phyloP scores from a whole-genome alignment of 257 asterid species.

The Lantana camara region DNA sequence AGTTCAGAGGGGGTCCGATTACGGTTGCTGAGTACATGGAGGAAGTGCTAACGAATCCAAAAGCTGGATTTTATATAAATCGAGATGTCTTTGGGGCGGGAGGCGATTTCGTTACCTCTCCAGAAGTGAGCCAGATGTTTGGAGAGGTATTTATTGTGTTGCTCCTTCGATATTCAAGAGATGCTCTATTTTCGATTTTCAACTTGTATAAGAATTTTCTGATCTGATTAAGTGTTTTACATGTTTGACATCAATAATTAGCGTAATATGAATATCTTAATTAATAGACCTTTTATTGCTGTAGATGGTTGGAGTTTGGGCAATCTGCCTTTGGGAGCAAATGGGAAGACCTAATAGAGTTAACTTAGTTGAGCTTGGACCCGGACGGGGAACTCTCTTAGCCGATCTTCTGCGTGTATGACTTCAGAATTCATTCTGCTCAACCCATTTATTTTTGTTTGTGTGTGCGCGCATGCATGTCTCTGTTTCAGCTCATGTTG shows the following conservation, averaged over 20 bases:
- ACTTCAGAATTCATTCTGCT: background rate
- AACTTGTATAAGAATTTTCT: too few species aligned
- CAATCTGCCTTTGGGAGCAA: conserved; percentile 99
- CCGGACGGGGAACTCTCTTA: conserved; percentile 96
- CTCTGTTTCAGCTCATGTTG: too few species aligned
- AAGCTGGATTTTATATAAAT: conserved; percentile 83
- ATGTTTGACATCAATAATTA: background rate
- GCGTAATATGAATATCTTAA: conserved; percentile 1
- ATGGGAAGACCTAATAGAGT: conserved; percentile 84
- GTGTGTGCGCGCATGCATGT: too few species aligned
- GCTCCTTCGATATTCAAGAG: background rate
- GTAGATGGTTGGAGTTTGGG: conserved; percentile 97
- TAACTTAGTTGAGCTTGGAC: conserved; percentile 95
- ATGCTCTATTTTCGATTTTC: background rate
- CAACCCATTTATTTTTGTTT: background rate
- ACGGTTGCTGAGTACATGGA: conserved; percentile 97
- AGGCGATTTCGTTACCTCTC: conserved; percentile 96
- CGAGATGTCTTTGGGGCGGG: conserved; percentile 92
- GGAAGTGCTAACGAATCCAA: conserved; percentile 94
- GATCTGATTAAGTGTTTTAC: background rate
- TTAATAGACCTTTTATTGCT: conserved; percentile 11
- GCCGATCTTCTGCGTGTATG: conserved; percentile 96
- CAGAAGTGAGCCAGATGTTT: conserved; percentile 99
- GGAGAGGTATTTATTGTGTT: conserved; percentile 70
- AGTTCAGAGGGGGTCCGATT: conserved; percentile 99